Evolutionary conservation across 768 basidiomycete species (phyloP).

Genomic region (Boletus pseudopeckii): DNA sequence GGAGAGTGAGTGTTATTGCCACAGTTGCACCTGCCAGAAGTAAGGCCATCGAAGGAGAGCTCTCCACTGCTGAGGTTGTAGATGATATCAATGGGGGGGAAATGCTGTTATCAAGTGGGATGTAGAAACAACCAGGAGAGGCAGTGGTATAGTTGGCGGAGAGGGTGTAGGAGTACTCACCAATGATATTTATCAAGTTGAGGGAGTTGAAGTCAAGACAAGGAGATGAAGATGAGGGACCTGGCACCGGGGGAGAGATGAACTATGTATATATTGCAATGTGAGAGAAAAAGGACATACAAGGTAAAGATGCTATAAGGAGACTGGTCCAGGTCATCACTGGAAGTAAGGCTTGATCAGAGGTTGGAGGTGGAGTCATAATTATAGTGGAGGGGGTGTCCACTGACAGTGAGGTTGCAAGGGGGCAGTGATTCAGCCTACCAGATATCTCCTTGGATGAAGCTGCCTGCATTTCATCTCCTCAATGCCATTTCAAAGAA

Average conservation of each 20-base stretch:
- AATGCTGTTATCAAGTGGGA: too few relatives aligned
- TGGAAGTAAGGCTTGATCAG: slow-evolving; percentile 52
- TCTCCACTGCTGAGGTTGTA: too few relatives aligned
- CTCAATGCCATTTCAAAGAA: slow-evolving; percentile 98
- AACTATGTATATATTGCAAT: slow-evolving; percentile 5
- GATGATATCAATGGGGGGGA: too few relatives aligned
- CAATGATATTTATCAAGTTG: slow-evolving; percentile 51
- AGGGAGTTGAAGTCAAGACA: slow-evolving; percentile 61
- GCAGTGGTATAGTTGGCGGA: slow-evolving; percentile 40
- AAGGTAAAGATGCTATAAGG: slow-evolving; percentile 53
- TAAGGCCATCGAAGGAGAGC: too few relatives aligned
- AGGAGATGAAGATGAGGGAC: slow-evolving; percentile 48
- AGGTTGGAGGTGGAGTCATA: slow-evolving; percentile 44
- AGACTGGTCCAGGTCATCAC: slow-evolving; percentile 50
- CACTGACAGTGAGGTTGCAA: slow-evolving; percentile 46
- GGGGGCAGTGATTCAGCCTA: slow-evolving; percentile 17
- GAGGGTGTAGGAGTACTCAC: slow-evolving; percentile 57
- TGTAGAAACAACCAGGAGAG: too few relatives aligned
- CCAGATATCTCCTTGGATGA: slow-evolving; percentile 86
- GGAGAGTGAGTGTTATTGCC: too few relatives aligned
- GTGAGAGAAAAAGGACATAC: slow-evolving; percentile 40
- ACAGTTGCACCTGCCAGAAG: too few relatives aligned
- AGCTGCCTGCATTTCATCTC: slow-evolving; percentile 91
- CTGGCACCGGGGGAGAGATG: slow-evolving; percentile 41
- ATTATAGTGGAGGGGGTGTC: slow-evolving; percentile 42